phyloP scores from a whole-genome alignment of 495 filamentous ascomycete genomes.

The Daldinia concentrica region DNA sequence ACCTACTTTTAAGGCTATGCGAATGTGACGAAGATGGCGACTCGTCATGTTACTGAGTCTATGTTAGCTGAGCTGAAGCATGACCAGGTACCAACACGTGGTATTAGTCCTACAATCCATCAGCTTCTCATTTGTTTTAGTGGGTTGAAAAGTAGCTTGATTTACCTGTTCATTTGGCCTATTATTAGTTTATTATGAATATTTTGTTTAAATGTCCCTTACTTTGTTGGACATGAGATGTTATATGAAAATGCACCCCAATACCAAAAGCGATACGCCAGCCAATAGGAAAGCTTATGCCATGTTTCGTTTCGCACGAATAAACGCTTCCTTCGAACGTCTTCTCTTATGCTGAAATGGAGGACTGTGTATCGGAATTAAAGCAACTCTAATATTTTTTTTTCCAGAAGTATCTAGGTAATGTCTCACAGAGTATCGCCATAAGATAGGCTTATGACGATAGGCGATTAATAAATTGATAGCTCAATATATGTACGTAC shows the following conservation, averaged over 20 bases:
- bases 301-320: neutral
- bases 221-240: conserved; percentile 3
- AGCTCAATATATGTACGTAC: neutral
- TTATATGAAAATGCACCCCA: neutral
- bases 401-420: no score
- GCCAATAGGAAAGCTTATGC: conserved; percentile 1
- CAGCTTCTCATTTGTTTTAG: conserved; percentile 1
- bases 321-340: neutral
- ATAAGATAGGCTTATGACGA: neutral
- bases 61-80: conserved; percentile 6
- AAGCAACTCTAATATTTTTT: no score
- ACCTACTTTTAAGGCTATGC: conserved; percentile 5
- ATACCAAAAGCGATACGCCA: conserved; percentile 22
- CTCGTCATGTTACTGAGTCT: conserved; percentile 10
- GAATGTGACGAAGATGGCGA: conserved; percentile 12
- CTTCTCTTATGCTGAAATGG: neutral
- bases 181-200: conserved; percentile 9
- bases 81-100: conserved; percentile 30
- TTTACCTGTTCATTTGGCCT: neutral
- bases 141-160: neutral
- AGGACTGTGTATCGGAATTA: neutral
- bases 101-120: neutral
- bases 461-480: no score
- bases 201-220: neutral
- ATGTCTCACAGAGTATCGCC: neutral